Conservation (phyloP, 345 rosid species). For the Cardiospermum halicacabum region DNA sequence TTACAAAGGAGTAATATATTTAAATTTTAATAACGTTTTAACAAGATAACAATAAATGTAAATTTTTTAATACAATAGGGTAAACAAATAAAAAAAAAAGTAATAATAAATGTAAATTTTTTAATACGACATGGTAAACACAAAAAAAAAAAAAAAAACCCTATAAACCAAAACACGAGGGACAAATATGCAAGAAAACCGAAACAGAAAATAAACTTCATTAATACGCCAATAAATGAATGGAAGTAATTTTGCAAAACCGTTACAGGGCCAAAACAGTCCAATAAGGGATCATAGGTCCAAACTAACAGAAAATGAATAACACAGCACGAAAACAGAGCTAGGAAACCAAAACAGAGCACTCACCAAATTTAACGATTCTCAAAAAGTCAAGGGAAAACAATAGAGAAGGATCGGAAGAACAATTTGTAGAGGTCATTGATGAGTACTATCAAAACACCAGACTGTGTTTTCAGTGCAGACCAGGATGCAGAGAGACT, state of each 20-base stretch:
- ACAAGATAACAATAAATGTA: not conserved
- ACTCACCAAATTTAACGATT: not conserved
- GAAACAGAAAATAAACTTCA: no score
- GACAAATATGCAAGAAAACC: not conserved
- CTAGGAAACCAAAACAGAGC: not conserved
- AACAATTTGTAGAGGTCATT: no score
- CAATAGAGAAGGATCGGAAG: not conserved
- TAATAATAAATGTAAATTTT: no score
- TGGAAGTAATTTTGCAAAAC: no score
- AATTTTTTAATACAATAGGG: not conserved
- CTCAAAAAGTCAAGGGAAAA: slow-evolving; percentile 1
- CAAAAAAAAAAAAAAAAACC: no score
- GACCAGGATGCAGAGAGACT: slow-evolving; percentile 57
- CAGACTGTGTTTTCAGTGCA: slow-evolving; percentile 62
- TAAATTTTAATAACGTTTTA: not conserved
- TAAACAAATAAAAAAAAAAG: slow-evolving; percentile 5
- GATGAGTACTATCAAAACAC: slow-evolving; percentile 57
- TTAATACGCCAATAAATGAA: no score
- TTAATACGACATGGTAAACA: not conserved
- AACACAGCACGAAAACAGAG: slow-evolving; percentile 9
- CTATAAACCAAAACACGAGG: slow-evolving; percentile 1
- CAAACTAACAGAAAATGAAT: no score
- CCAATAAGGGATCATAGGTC: not conserved
- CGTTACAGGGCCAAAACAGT: slow-evolving; percentile 22
- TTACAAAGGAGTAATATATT: no score